Evolutionary conservation across 768 basidiomycete species (phyloP).

Genomic region (Rhizopogon salebrosus): DNA sequence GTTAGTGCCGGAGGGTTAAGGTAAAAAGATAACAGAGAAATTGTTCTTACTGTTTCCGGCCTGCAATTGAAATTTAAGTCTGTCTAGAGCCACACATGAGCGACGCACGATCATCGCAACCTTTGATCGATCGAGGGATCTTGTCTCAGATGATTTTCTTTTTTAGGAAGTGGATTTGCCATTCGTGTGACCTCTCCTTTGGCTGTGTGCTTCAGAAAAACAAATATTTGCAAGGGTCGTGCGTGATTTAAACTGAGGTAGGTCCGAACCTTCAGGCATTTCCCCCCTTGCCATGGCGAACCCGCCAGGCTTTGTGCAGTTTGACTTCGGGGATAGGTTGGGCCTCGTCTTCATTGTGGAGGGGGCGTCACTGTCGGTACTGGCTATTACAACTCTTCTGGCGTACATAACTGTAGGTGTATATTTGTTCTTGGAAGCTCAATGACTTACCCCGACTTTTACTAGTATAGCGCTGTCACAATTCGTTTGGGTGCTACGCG

Average conservation of each 20-base stretch:
- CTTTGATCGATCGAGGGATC: background rate
- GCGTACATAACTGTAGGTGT: constrained; percentile 24
- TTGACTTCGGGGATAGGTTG: constrained; percentile 21
- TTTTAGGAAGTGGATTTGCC: background rate
- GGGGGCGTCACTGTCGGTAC: constrained; percentile 23
- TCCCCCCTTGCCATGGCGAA: background rate
- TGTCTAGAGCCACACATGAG: too few species aligned
- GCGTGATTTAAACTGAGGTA: background rate
- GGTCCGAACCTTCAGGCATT: too few species aligned
- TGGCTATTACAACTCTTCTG: constrained; percentile 23
- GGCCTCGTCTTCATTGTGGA: constrained; percentile 28
- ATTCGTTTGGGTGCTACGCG: constrained; percentile 19
- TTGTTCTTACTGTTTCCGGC: too few species aligned
- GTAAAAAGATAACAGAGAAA: too few species aligned
- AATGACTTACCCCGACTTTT: background rate
- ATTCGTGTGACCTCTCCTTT: background rate
- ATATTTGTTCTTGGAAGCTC: too few species aligned
- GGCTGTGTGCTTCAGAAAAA: background rate
- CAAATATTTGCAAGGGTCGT: background rate
- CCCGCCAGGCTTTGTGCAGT: background rate
- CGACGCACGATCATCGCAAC: too few species aligned
- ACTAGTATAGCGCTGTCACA: constrained; percentile 22
- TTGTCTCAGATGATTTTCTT: background rate
- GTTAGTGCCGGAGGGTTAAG: too few species aligned
- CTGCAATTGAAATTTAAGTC: too few species aligned